These are phyloP conservation scores for Cercophora scortea DNA, from an alignment of 495 filamentous ascomycete genomes.

Conservation along the genomic window DNA sequence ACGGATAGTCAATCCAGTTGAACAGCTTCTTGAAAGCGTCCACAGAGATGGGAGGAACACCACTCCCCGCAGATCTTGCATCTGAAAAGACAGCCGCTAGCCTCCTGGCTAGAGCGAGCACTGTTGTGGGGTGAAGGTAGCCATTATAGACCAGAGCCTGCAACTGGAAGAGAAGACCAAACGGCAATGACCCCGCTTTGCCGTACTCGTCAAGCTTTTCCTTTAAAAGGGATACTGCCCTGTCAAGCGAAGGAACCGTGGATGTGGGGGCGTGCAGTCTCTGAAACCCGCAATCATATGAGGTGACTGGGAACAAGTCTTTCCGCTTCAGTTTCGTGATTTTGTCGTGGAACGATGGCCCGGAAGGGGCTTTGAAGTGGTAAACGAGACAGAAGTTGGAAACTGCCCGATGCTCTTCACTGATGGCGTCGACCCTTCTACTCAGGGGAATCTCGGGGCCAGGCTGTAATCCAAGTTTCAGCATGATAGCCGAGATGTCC, in stretches of 20 bases:
- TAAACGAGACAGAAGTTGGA: constrained; percentile 11
- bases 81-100: neutral
- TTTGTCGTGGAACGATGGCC: constrained; percentile 5
- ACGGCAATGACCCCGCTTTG: constrained; percentile 14
- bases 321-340: constrained; percentile 15
- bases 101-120: constrained; percentile 27
- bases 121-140: constrained; percentile 39
- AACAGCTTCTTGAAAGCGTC: constrained; percentile 42
- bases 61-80: constrained; percentile 9
- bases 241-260: constrained; percentile 4
- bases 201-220: constrained; percentile 7
- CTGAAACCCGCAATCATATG: constrained; percentile 11
- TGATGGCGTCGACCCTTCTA: constrained; percentile 5
- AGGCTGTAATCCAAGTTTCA: no score
- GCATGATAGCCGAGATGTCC: no score
- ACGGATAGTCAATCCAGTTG: constrained; percentile 39
- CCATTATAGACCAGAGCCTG: constrained; percentile 46
- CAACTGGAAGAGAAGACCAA: constrained; percentile 38
- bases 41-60: constrained; percentile 24
- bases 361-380: constrained; percentile 3
- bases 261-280: neutral
- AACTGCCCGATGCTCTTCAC: constrained; percentile 4
- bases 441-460: no score
- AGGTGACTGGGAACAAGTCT: constrained; percentile 16
- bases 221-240: constrained; percentile 10